Conservation (phyloP, 2,329 filamentous ascomycete species). For the Venturiaceae sp. region DNA sequence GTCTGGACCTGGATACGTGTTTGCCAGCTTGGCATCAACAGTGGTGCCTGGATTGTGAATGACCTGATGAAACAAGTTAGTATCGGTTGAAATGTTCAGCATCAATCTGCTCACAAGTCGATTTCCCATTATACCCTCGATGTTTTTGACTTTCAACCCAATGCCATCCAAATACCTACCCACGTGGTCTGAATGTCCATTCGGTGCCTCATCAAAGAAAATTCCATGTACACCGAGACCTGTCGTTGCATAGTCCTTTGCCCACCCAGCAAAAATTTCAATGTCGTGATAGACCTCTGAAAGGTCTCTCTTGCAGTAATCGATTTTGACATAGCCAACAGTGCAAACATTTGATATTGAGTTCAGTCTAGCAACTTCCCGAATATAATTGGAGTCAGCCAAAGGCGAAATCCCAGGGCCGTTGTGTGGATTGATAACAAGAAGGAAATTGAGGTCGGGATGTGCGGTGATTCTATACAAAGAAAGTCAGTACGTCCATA, state of each 20-base stretch:
- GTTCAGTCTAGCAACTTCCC: not conserved
- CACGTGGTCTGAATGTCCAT: not conserved
- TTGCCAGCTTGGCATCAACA: not conserved
- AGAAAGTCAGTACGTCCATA: not conserved
- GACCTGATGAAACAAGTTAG: not conserved
- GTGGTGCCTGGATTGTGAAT: constrained; percentile 3
- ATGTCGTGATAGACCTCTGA: not conserved
- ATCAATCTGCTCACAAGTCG: not conserved
- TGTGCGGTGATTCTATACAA: not conserved
- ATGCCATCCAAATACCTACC: not conserved
- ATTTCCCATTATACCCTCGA: not conserved
- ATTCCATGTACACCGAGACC: constrained; percentile 2
- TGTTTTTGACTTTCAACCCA: not conserved
- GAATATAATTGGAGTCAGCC: not conserved
- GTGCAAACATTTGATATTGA: not conserved
- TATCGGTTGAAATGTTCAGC: not conserved
- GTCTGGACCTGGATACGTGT: not conserved
- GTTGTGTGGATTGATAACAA: constrained; percentile 6
- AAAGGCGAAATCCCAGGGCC: not conserved
- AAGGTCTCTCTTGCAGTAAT: not conserved
- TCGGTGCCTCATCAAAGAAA: constrained; percentile 3
- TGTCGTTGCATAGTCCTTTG: not conserved
- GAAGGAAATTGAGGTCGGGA: not conserved
- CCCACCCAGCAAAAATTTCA: not conserved
- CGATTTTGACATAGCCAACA: not conserved